Percentiles rank a stretch among this genome's conserved stretches.
These are phyloP conservation scores for Fistulina hepatica DNA, from an alignment of 1,284 basidiomycete genomes.

Conservation along the genomic window DNA sequence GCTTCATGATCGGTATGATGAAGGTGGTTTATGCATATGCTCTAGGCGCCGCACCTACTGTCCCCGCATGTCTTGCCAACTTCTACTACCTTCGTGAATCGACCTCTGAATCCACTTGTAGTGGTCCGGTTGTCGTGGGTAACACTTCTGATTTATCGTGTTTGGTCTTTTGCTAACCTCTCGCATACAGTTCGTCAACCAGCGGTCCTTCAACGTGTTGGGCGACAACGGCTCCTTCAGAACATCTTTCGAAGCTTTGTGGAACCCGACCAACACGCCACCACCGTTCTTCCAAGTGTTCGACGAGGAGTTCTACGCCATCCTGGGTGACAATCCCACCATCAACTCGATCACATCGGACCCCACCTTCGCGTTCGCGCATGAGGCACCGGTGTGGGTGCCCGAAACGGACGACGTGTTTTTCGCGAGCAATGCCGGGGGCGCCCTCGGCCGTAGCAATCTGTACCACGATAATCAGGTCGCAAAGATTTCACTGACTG, in stretches of 20 bases:
- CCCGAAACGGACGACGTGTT: slow-evolving; percentile 48
- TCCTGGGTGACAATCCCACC: slow-evolving; percentile 10
- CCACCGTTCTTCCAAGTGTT: slow-evolving; percentile 12
- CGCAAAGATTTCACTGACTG: slow-evolving; percentile 33
- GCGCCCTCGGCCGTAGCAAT: slow-evolving; percentile 28
- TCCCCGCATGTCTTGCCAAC: too few relatives aligned
- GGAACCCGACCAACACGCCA: slow-evolving; percentile 23
- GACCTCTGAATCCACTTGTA: too few relatives aligned
- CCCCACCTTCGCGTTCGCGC: slow-evolving; percentile 11
- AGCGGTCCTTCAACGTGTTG: slow-evolving; percentile 33
- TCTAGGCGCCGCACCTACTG: too few relatives aligned
- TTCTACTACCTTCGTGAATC: background rate
- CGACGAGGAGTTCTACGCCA: slow-evolving; percentile 8
- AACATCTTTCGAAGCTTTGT: slow-evolving; percentile 24
- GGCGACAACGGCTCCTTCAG: slow-evolving; percentile 29
- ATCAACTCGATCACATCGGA: slow-evolving; percentile 10
- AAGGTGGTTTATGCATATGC: too few relatives aligned
- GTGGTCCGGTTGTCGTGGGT: too few relatives aligned
- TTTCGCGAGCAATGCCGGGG: slow-evolving; percentile 36
- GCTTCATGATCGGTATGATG: too few relatives aligned
- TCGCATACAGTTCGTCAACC: slow-evolving; percentile 35
- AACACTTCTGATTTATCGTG: background rate
- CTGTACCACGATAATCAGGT: slow-evolving; percentile 34
- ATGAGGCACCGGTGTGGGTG: slow-evolving; percentile 28
- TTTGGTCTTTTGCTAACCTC: background rate